phyloP scores from a whole-genome alignment of 2,329 filamentous ascomycete genomes.

The Parafenestella ontariensis region DNA sequence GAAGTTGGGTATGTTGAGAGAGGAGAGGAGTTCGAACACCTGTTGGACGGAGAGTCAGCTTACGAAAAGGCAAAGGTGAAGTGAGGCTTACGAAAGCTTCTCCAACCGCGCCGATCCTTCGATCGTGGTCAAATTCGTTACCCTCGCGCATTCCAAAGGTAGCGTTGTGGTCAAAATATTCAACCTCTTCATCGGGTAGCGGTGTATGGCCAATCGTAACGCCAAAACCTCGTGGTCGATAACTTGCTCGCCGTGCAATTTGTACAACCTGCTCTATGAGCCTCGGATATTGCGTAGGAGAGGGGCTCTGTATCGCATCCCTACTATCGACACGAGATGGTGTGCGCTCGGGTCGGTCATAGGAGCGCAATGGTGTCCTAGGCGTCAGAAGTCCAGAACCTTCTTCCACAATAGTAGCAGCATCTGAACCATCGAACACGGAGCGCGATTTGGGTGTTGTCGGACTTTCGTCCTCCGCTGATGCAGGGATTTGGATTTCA shows the following conservation, averaged over 20 bases:
- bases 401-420: background rate
- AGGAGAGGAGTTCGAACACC: constrained; percentile 54
- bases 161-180: constrained; percentile 3
- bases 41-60: constrained; percentile 28
- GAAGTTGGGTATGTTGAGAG: constrained; percentile 48
- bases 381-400: background rate
- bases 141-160: constrained; percentile 15
- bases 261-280: constrained; percentile 17
- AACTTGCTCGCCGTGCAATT: constrained; percentile 7
- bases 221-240: background rate
- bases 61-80: background rate
- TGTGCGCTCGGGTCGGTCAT: background rate
- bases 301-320: background rate
- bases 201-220: background rate
- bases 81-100: constrained; percentile 28
- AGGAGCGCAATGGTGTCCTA: background rate
- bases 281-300: constrained; percentile 3
- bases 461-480: background rate
- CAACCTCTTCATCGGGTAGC: background rate
- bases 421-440: background rate
- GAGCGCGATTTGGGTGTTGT: background rate
- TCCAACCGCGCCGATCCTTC: constrained; percentile 30
- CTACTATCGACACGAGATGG: background rate
- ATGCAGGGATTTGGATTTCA: background rate
- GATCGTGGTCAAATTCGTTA: constrained; percentile 12